Base-by-base conservation (phyloP, 805 yeast species). In the Yarrowia deformans region DNA sequence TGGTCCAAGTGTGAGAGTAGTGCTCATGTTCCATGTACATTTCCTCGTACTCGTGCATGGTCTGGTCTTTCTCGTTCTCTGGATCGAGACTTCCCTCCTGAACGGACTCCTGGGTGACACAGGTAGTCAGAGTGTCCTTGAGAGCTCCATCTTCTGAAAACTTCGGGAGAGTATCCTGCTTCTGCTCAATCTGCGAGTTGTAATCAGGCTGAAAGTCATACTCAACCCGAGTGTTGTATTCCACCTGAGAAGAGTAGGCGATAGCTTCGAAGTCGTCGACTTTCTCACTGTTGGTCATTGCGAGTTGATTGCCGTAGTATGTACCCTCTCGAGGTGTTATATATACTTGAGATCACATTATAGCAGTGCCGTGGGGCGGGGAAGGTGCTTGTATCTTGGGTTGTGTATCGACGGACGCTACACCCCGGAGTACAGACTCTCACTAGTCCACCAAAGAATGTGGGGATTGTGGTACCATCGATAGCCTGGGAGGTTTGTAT, bases 1-100 rank as follows among this genome's bases (percentile, higher is more conserved):
- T 54, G 10, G 32, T 13, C 58, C 58, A 54, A 12, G 16, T 19
- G 12, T 54, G 43, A 18, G 58, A 54, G 58, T 54, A 54, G 34
- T 54, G 58, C 19, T 54, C 58, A 3, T 35, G 58, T 3, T 54
- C 58, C 32, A 19, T 18, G 18, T 54, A 35, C 34, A 54, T 54
- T 32, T 54, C 58, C 8, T 18, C 43, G 6, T 6, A 54, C 37
- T 54, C 43, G 8, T 19, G 37, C 16, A 16, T 9, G 54, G 8
- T 34, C 1, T n/a, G 13, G 7, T 37, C 18, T 18, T 54, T 54
- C 43, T 54, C 58, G 14, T 32, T 12, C 8, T 18, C n/a, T 6
- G 13, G 43, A 3, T 18, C 32, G 14, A 54, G 6, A 14, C 43
- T 37, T 9, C 58, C 58, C 32, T 54, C 58, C 1, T 13, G 58